Evolutionary conservation across 1,284 basidiomycete genomes (phyloP).

Genomic region (Inonotus hispidus): DNA sequence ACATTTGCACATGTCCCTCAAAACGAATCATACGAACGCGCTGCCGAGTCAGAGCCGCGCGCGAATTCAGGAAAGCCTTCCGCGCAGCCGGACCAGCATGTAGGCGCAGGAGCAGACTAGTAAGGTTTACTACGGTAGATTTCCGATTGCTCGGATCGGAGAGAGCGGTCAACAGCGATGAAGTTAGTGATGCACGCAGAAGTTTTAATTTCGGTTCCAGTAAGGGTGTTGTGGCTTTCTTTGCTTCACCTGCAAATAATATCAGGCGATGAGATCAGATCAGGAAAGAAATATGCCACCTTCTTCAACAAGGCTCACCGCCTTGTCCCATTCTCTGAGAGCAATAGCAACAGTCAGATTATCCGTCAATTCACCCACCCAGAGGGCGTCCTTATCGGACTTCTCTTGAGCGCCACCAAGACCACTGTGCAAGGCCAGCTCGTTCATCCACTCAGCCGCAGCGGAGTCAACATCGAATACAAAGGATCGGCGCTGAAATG

Average conservation of each 20-base stretch:
- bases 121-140: constrained; percentile 64
- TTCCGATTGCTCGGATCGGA: constrained; percentile 76
- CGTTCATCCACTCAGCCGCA: constrained; percentile 69
- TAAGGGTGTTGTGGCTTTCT: constrained; percentile 48
- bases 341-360: constrained; percentile 90
- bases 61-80: constrained; percentile 77
- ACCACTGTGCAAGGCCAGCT: constrained; percentile 52
- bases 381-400: constrained; percentile 72
- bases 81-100: constrained; percentile 77
- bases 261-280: background rate
- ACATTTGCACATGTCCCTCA: constrained; percentile 84
- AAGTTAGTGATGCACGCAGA: constrained; percentile 66
- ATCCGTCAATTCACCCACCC: constrained; percentile 88
- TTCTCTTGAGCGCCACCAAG: constrained; percentile 59
- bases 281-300: constrained; percentile 34
- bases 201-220: constrained; percentile 60
- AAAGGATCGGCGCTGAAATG: constrained; percentile 23
- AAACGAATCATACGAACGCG: constrained; percentile 84
- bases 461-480: constrained; percentile 29
- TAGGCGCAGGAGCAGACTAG: constrained; percentile 69
- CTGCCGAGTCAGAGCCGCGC: constrained; percentile 70
- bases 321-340: constrained; percentile 83
- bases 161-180: constrained; percentile 71
- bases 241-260: constrained; percentile 50
- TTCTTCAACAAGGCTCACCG: constrained; percentile 79